Evolutionary conservation across 2,329 filamentous ascomycete genomes (phyloP).

Genomic region (Hymenoscyphus fructigenus): DNA sequence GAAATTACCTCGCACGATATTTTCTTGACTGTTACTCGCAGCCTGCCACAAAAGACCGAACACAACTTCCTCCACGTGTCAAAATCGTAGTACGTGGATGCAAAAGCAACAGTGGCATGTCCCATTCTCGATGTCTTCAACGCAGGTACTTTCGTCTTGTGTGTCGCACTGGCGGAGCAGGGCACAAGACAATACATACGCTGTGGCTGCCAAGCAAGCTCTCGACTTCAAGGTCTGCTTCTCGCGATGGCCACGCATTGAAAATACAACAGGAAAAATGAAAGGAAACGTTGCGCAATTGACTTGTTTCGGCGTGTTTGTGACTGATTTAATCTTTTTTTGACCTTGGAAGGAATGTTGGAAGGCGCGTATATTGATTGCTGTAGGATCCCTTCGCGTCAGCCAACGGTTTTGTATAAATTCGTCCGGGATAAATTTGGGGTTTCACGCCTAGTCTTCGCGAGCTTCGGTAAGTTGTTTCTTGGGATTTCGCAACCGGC

Average conservation of each 20-base stretch:
- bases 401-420: background rate
- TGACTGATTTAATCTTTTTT: background rate
- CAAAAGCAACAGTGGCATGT: background rate
- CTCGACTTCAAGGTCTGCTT: background rate
- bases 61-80: background rate
- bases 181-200: background rate
- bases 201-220: background rate
- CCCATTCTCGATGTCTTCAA: conserved; percentile 1
- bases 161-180: background rate
- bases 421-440: background rate
- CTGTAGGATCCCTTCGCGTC: background rate
- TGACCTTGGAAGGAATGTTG: too few species aligned
- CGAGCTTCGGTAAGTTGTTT: background rate
- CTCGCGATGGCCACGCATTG: background rate
- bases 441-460: background rate
- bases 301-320: background rate
- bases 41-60: background rate
- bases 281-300: background rate
- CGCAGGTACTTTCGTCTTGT: background rate
- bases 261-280: background rate
- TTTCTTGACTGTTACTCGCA: background rate
- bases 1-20: too few species aligned
- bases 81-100: background rate
- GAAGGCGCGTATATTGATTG: too few species aligned
- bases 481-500: background rate